Percentiles rank a stretch among this genome's conserved stretches.
Evolutionary conservation across 2,329 filamentous ascomycete genomes (phyloP).

Genomic region (Curvularia hawaiiensis): DNA sequence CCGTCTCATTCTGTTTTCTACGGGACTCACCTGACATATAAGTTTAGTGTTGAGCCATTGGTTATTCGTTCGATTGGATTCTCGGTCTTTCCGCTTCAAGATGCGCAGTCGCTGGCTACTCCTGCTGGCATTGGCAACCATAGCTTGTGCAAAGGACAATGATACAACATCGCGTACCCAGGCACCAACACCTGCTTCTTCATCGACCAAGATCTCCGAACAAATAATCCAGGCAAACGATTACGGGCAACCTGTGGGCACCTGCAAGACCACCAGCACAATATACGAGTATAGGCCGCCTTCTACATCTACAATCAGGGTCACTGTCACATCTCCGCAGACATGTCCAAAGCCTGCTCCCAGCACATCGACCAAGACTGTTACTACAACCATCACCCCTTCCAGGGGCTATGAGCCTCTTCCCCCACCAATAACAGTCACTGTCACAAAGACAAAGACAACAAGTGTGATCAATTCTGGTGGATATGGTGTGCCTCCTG

Average conservation of each 20-base stretch:
- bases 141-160: conserved; percentile 22
- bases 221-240: conserved; percentile 1
- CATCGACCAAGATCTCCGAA: not conserved
- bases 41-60: conserved; percentile 28
- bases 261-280: conserved; percentile 12
- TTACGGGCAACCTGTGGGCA: not conserved
- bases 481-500: conserved; percentile 1
- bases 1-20: not conserved
- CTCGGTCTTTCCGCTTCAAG: conserved; percentile 37
- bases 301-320: conserved; percentile 12
- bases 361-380: not conserved
- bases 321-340: conserved; percentile 18
- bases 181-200: conserved; percentile 1
- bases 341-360: conserved; percentile 5
- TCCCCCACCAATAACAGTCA: not conserved
- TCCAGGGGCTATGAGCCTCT: not conserved
- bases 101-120: conserved; percentile 37
- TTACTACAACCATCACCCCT: not conserved
- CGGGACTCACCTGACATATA: conserved; percentile 32
- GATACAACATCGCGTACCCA: conserved; percentile 14
- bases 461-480: not conserved
- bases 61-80: conserved; percentile 33
- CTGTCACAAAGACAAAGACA: conserved; percentile 4
- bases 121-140: conserved; percentile 31
- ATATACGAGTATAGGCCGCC: conserved; percentile 14